phyloP scores from a whole-genome alignment of 805 yeast genomes.

The Yamadazyma kitorensis region DNA sequence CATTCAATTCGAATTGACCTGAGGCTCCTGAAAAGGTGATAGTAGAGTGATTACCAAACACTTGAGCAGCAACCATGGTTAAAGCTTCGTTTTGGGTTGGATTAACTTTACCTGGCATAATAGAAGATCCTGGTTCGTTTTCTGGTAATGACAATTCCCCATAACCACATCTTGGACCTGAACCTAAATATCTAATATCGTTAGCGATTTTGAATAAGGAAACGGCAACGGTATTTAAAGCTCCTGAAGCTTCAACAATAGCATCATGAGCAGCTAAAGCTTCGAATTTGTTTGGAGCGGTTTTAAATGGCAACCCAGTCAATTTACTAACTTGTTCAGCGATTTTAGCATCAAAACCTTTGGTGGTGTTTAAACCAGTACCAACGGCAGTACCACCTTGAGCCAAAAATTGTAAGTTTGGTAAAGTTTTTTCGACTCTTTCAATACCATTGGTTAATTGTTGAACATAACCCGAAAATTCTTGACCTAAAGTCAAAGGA shows the following conservation, averaged over 20 bases:
- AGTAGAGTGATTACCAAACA: conserved; percentile 93
- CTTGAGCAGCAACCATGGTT: conserved; percentile 98
- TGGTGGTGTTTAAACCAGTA: conserved; percentile 92
- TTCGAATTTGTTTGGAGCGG: conserved; percentile 99
- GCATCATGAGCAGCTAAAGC: conserved; percentile 99
- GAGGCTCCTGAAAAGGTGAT: conserved; percentile 98
- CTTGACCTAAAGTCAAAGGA: conserved; percentile 96
- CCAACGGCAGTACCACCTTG: conserved; percentile 99
- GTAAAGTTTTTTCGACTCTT: conserved; percentile 75
- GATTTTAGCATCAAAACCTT: conserved; percentile 83
- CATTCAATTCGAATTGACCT: conserved; percentile 98
- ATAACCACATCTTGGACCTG: conserved; percentile 99
- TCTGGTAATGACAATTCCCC: conserved; percentile 95
- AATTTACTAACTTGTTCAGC: conserved; percentile 82
- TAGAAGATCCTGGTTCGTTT: conserved; percentile 98
- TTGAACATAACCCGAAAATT: conserved; percentile 93
- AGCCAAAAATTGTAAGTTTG: conserved; percentile 78
- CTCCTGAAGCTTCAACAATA: conserved; percentile 95
- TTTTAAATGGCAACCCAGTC: conserved; percentile 84
- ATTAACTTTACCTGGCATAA: conserved; percentile 99
- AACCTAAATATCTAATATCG: conserved; percentile 96
- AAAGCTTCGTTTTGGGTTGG: conserved; percentile 99
- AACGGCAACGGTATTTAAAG: conserved; percentile 90
- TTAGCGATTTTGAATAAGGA: conserved; percentile 95
- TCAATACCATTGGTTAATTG: conserved; percentile 88